These are phyloP conservation scores for Ustanciosporium gigantosporum DNA, from an alignment of 1,284 basidiomycete species.

Conservation along the genomic window DNA sequence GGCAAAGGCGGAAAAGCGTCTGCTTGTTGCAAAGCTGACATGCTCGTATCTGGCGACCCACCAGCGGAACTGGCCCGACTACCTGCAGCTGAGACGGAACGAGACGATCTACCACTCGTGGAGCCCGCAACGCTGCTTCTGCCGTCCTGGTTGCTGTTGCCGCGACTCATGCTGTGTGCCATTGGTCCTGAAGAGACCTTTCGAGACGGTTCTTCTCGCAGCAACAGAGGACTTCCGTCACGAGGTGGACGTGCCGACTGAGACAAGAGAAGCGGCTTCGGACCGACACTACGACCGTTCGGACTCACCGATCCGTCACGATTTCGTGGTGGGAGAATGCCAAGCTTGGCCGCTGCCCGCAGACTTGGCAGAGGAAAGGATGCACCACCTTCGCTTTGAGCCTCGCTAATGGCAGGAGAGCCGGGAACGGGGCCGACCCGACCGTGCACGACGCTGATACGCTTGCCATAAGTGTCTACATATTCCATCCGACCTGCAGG, in stretches of 20 bases:
- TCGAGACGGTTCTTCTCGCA: slow-evolving; percentile 34
- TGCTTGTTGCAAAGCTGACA: slow-evolving; percentile 11
- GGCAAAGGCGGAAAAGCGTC: slow-evolving; percentile 16
- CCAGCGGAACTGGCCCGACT: slow-evolving; percentile 24
- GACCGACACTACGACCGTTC: slow-evolving; percentile 16
- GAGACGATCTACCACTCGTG: slow-evolving; percentile 11
- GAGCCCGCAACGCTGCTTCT: slow-evolving; percentile 13
- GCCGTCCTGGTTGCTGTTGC: slow-evolving; percentile 11
- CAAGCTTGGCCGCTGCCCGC: slow-evolving; percentile 36
- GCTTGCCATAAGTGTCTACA: slow-evolving; percentile 23
- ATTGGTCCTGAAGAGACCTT: slow-evolving; percentile 50
- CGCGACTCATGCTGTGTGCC: slow-evolving; percentile 27
- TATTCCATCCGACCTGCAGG: slow-evolving; percentile 45
- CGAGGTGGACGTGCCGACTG: slow-evolving; percentile 44
- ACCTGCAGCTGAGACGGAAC: slow-evolving; percentile 6
- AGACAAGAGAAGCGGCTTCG: slow-evolving; percentile 43
- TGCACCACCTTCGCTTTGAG: slow-evolving; percentile 19
- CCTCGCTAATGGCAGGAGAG: slow-evolving; percentile 24
- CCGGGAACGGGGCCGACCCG: slow-evolving; percentile 5
- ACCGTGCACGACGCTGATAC: slow-evolving; percentile 21
- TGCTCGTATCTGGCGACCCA: slow-evolving; percentile 14
- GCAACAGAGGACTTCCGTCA: slow-evolving; percentile 24
- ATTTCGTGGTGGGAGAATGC: slow-evolving; percentile 21
- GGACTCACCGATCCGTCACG: slow-evolving; percentile 15
- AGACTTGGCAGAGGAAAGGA: slow-evolving; percentile 38